Base-by-base conservation (phyloP, 2,329 filamentous ascomycete species). In the Xylariaceae sp. region DNA sequence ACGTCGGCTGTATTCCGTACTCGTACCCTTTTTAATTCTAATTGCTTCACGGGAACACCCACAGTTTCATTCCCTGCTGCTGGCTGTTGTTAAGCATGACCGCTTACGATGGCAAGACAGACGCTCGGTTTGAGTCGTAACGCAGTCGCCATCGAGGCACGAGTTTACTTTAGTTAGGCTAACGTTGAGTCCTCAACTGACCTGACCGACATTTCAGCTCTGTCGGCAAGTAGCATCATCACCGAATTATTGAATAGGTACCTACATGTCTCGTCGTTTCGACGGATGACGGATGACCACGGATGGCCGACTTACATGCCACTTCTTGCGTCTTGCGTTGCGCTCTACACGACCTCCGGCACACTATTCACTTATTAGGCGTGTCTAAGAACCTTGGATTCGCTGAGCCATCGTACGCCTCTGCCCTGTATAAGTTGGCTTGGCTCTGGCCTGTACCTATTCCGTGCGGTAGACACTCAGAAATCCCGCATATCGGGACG, bases 191-290 rank as follows among this genome's bases (percentile, higher is more conserved):
- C 45, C 51, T n/a, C 23, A 30, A 30, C 23, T 30, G 23, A 56
- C 58, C 61, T 54, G 56, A 63, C 59, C 59, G 56, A 57, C 61
- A 63, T 63, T 61, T 63, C 61, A 59, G 61, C 59, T 57, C 45
- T 62, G 54, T 18, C 56, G 59, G 56, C 42, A 59, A 57, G 44
- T 58, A 50, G 53, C 61, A 55, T 47, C 34, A 30, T 37, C 56
- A 53, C 55, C 52, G 34, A 37, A 15, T 47, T 15, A 17, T 48
- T 15, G 15, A 10, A 17, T 30, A 30, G 23, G 23, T 30, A 30
- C 23, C 23, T 15, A 18, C n/a, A n/a, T 17, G 3, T 23, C 17
- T 50, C 11, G 15, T 45, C 9, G 37, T 30, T 30, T 5, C 23
- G 23, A 30, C 23, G 23, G 23, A 30, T 30, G 4, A 30, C 23